Percentiles rank a stretch among this genome's conserved stretches.
Evolutionary conservation across 495 filamentous ascomycete species (phyloP).

Genomic region (Penicillium cataractarum): DNA sequence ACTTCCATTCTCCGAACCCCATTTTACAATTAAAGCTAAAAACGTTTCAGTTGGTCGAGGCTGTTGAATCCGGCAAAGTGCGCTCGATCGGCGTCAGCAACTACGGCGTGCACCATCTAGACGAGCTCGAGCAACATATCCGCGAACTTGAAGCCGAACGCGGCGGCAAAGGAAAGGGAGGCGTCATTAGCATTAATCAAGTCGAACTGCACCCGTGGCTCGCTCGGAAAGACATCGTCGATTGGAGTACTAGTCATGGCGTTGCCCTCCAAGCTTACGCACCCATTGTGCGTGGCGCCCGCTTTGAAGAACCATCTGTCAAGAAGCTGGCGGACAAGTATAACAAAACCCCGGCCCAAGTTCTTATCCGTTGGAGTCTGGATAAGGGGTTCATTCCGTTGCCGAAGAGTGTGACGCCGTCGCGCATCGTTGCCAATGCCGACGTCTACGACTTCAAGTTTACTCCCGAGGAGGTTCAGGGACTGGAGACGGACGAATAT

Average conservation of each 20-base stretch:
- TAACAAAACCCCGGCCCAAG: slow-evolving; percentile 59
- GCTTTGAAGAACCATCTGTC: slow-evolving; percentile 58
- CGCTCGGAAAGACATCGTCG: slow-evolving; percentile 58
- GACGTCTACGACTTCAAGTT: slow-evolving; percentile 74
- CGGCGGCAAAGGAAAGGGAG: slow-evolving; percentile 47
- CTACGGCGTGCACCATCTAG: slow-evolving; percentile 67
- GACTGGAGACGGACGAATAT: slow-evolving; percentile 60
- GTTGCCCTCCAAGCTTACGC: slow-evolving; percentile 69
- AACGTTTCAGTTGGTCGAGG: slow-evolving; percentile 55
- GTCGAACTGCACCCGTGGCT: slow-evolving; percentile 75
- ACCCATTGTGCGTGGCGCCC: slow-evolving; percentile 60
- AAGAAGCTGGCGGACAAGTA: slow-evolving; percentile 59
- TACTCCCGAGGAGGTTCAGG: slow-evolving; percentile 61
- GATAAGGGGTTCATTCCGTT: slow-evolving; percentile 61
- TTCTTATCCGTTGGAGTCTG: slow-evolving; percentile 68
- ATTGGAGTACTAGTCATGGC: slow-evolving; percentile 55
- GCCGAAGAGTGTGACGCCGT: slow-evolving; percentile 72
- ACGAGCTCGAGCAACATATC: slow-evolving; percentile 54
- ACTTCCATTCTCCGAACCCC: neutral
- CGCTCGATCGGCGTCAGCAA: slow-evolving; percentile 67
- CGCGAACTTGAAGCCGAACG: slow-evolving; percentile 21
- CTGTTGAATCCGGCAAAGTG: slow-evolving; percentile 61
- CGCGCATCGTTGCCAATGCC: slow-evolving; percentile 68
- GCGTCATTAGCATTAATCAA: slow-evolving; percentile 64
- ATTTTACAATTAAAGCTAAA: neutral